Base-by-base conservation (phyloP, 2,329 filamentous ascomycete species). In the Claviceps digitariae region DNA sequence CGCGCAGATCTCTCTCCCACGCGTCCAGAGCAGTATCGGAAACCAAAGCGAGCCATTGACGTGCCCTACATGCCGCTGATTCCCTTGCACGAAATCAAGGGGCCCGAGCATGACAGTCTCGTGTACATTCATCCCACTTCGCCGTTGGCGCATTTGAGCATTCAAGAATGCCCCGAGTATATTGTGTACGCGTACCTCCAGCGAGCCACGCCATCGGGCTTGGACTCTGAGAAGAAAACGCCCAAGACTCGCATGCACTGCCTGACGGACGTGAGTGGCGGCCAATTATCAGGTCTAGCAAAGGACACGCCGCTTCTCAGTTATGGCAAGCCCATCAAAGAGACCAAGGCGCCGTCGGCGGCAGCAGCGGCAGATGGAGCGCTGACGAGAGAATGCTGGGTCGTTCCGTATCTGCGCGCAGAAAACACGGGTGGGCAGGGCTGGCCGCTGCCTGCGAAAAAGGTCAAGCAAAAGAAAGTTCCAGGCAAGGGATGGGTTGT, bases 81-180 rank as follows among this genome's bases (percentile, higher is more conserved):
- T 59, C 83, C 89, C 0, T 74, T 88, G 56, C 66, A 80, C 21
- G 65, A 67, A 1, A 63, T 64, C 13, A 62, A 64, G 21, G 61
- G 63, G n/a, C 63, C 64, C 55, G 68, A 75, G 50, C 63, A 76
- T 31, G 82, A 87, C 52, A 77, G 78, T 53, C 82, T 84, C 34
- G 89, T 96, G 2, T 97, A 87, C 64, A 80, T 97, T 46, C 93
- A 97, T 66, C 90, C 93, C 0, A 81, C 85, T 0, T 95, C 90
- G 1, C 76, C 89, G 3, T 78, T 98, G 9, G 81, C 91, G 41
- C 77, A 86, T 67, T 66, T 84, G 57, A 79, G 81, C 57, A 70
- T 77, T 0, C 78, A 79, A 53, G 86, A 91, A 67, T 87, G 93
- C 60, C 93, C 93, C 0, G 80, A 87, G 55, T 97, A 91, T 64